Evolutionary conservation across 306 rosid genomes (phyloP), one percentile per base, ranked within the genome.

Genomic region (Corylus americana): DNA sequence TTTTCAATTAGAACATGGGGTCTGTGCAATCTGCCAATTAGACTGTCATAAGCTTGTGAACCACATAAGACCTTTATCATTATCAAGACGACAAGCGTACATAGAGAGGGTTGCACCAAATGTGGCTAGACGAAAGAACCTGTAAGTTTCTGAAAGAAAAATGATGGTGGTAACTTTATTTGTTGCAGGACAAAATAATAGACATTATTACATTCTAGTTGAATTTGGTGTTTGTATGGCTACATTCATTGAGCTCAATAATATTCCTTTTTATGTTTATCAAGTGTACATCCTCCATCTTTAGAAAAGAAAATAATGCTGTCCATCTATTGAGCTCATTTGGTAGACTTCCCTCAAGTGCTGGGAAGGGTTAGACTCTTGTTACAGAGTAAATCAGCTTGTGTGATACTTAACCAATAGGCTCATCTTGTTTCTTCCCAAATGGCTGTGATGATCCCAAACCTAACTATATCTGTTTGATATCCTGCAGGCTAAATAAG

Each of bases 11-110:
- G 98, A 94, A 83, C 91, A 82, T 31, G 97, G 98, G 44, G 85
- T 94, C 70, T 94, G 98, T 86, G 73, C 95, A 83, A 86, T 70
- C 74, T 94, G 97, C 82, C 92, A 83, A 73, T 84, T 94, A 84
- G 94, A 94, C 86, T 92, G 94, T 85, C 98, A 94, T 85, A 88
- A 85, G 82, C 95, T 94, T 74, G 97, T 92, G 78, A 83, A 81
- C 82, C 82, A 86, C 80, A 83, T 91, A 88, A 83, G 73, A 84
- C 97, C 95, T 73, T 83, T 94, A 83, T 86, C 98, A 63, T 76
- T 84, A 80, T 88, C 83, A 74, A 87, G 59, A 76, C 88, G 98
- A 37, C 83, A 82, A n/a, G 91, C 85, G 64, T 91, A 90, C 62
- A 82, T 94, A 74, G 89, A 87, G 86, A 94, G 90, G 84, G 88